phyloP scores from a whole-genome alignment of 2,329 filamentous ascomycete genomes.

The Talaromyces funiculosus region DNA sequence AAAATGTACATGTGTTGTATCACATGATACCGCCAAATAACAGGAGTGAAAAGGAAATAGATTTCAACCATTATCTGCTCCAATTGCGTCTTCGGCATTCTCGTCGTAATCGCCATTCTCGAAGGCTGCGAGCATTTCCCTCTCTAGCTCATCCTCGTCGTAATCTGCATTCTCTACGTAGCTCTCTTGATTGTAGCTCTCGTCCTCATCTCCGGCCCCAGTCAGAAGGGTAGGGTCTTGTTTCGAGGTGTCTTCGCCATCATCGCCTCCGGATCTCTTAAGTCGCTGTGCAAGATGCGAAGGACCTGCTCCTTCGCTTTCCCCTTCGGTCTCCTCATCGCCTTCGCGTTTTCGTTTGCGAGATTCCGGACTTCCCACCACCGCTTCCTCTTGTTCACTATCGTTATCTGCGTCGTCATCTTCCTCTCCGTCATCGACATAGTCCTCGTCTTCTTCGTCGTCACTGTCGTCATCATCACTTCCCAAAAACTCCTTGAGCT shows the following conservation, averaged over 20 bases:
- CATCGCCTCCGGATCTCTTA: constrained; percentile 31
- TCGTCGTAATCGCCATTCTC: constrained; percentile 39
- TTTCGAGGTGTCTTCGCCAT: constrained; percentile 22
- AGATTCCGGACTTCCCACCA: constrained; percentile 2
- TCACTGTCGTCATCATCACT: constrained; percentile 46
- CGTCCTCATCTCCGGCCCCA: constrained; percentile 25
- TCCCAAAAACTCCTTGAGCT: constrained; percentile 66
- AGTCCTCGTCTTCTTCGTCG: constrained; percentile 39
- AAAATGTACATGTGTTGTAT: constrained; percentile 5
- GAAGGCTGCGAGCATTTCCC: constrained; percentile 57
- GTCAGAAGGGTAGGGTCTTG: background rate
- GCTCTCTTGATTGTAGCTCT: constrained; percentile 22
- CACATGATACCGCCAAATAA: background rate
- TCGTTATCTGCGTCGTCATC: background rate
- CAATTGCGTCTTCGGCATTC: constrained; percentile 27
- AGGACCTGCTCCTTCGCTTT: constrained; percentile 22
- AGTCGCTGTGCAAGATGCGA: constrained; percentile 36
- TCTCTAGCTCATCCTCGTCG: constrained; percentile 45
- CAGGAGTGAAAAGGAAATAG: background rate
- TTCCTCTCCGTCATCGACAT: constrained; percentile 2
- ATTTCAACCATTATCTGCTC: constrained; percentile 30
- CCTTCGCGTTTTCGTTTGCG: constrained; percentile 32
- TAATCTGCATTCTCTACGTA: constrained; percentile 29
- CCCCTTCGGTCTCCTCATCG: constrained; percentile 17
- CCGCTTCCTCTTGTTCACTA: background rate